Conservation (phyloP, 805 yeast genomes). For the Barnettozyma botsteinii region DNA sequence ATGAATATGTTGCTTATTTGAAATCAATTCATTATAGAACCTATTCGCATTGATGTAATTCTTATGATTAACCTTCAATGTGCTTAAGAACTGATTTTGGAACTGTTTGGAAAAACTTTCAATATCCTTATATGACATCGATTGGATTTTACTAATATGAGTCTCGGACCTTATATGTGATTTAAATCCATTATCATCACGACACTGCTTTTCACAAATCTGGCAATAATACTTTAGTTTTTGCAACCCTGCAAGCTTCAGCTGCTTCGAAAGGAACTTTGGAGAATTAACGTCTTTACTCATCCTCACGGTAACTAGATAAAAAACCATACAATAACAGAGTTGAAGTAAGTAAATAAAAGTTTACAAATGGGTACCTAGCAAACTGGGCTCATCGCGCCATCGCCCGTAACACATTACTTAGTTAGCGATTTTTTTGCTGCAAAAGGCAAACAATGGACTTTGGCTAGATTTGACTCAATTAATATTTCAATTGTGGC, state of each 20-base stretch:
- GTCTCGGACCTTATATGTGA: constrained; percentile 82
- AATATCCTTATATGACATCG: constrained; percentile 43
- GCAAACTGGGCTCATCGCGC: too few species aligned
- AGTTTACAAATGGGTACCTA: too few species aligned
- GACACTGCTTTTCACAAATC: constrained; percentile 85
- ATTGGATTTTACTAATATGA: constrained; percentile 56
- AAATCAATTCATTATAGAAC: constrained; percentile 86
- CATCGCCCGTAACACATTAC: too few species aligned
- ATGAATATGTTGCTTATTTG: constrained; percentile 79
- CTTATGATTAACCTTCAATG: constrained; percentile 64
- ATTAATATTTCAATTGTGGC: too few species aligned
- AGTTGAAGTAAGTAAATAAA: too few species aligned
- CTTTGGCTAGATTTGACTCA: too few species aligned
- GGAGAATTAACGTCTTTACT: constrained; percentile 9
- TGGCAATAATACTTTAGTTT: constrained; percentile 86
- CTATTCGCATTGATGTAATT: constrained; percentile 74
- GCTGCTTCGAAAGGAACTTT: constrained; percentile 51
- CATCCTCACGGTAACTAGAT: too few species aligned
- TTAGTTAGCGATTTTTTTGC: too few species aligned
- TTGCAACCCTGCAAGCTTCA: constrained; percentile 82
- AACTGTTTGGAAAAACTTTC: constrained; percentile 58
- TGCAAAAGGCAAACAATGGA: too few species aligned
- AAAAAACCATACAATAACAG: too few species aligned
- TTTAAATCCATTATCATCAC: constrained; percentile 94
- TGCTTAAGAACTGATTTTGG: constrained; percentile 53